Base-by-base conservation (phyloP, 148 eudicot species). In the Gaultheria prostrata region DNA sequence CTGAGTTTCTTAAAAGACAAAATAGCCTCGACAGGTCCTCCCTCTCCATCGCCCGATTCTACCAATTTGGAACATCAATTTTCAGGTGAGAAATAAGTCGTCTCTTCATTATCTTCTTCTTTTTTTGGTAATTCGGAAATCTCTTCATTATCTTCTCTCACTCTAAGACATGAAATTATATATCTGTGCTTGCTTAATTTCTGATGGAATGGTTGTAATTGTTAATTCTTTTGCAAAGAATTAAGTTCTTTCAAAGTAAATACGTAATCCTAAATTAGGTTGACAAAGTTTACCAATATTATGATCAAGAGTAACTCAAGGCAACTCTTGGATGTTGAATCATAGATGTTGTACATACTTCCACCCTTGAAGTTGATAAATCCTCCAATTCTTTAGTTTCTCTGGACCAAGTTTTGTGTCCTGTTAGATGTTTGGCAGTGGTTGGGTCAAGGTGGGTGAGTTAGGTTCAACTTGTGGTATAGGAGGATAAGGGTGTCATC, bases 81-180 rank as follows among this genome's bases (percentile, higher is more conserved):
- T 30, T 51, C 77, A 78, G 85, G 82, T 78, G 63, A 51, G 75
- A 83, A 8, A 20, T 61, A 51, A n/a, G 32, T 30, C 20, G 33
- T 26, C 30, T 28, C 35, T 26, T 26, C 83, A n/a, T n/a, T n/a
- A n/a, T n/a, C n/a, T n/a, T n/a, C n/a, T n/a, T n/a, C n/a, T n/a
- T n/a, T n/a, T n/a, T n/a, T n/a, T n/a, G n/a, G n/a, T n/a, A n/a
- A n/a, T n/a, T n/a, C n/a, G n/a, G n/a, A n/a, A n/a, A n/a, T n/a
- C n/a, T n/a, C n/a, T n/a, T n/a, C n/a, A 21, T 20, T 21, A 3
- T n/a, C 15, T 11, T 45, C 32, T 13, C 15, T 9, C 33, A 70
- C 26, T 26, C 20, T 5, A 24, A 30, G 39, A 81, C 56, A 48
- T 28, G 32, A 30, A 39, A 70, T 67, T 26, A 20, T 50, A 30